These are phyloP conservation scores for Saccharomyces pastorianus DNA, from an alignment of 1,139 yeast species.

Conservation along the genomic window DNA sequence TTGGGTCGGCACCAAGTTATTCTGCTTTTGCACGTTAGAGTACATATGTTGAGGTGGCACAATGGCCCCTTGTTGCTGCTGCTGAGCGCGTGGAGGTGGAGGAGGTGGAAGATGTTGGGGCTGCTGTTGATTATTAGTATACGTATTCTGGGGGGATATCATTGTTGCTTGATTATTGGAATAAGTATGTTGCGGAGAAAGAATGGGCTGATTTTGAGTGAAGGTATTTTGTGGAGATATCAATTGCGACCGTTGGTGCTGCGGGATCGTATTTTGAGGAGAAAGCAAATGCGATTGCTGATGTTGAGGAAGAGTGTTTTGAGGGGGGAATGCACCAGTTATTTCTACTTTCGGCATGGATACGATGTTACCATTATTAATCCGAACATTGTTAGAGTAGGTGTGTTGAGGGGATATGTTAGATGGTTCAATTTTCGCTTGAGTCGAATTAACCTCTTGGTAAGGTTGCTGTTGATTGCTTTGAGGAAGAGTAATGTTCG, in stretches of 20 bases:
- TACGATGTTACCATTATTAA: slow-evolving; percentile 9
- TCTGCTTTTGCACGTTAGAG: slow-evolving; percentile 5
- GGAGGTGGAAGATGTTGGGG: slow-evolving; percentile 22
- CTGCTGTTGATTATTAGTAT: slow-evolving; percentile 9
- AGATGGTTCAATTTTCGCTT: slow-evolving; percentile 3
- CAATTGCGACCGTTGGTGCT: slow-evolving; percentile 40
- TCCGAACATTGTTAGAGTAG: slow-evolving; percentile 3
- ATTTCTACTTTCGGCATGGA: not conserved
- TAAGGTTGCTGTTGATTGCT: not conserved
- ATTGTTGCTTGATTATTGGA: not conserved
- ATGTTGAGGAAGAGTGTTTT: slow-evolving; percentile 5
- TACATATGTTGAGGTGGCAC: slow-evolving; percentile 6
- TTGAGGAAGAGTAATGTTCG: not conserved
- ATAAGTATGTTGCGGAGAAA: not conserved
- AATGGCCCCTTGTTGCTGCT: slow-evolving; percentile 6
- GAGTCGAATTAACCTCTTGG: slow-evolving; percentile 3
- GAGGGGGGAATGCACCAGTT: slow-evolving; percentile 17
- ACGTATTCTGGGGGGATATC: slow-evolving; percentile 1
- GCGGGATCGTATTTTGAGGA: slow-evolving; percentile 38
- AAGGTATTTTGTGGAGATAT: slow-evolving; percentile 3
- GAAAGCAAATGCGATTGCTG: slow-evolving; percentile 33
- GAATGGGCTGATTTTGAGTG: not conserved
- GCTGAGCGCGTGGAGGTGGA: slow-evolving; percentile 11
- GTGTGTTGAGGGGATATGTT: slow-evolving; percentile 5
- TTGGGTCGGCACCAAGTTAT: not conserved